Evolutionary conservation across 345 rosid genomes (phyloP).

Genomic region (Iberis pinnata): DNA sequence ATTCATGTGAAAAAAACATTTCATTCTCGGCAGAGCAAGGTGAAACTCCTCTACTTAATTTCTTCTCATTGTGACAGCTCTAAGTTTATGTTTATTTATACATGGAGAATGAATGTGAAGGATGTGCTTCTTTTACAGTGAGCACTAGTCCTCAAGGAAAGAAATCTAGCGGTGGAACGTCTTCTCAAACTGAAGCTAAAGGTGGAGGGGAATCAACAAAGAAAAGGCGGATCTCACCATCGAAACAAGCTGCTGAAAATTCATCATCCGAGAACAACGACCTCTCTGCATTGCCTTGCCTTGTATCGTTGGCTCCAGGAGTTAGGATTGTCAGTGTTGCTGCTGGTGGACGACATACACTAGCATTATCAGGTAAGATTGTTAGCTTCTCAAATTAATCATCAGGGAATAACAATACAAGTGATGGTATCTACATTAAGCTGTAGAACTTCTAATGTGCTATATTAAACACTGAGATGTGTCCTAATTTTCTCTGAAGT

Average conservation of each 20-base stretch:
- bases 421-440: constrained; percentile 21
- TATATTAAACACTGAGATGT: constrained; percentile 15
- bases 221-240: constrained; percentile 54
- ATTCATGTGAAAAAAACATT: constrained; percentile 48
- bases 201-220: constrained; percentile 60
- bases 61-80: no score
- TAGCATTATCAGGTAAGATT: constrained; percentile 76
- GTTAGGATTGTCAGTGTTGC: constrained; percentile 76
- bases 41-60: constrained; percentile 27
- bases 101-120: constrained; percentile 10
- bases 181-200: constrained; percentile 38
- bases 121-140: constrained; percentile 37
- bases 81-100: not conserved
- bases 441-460: constrained; percentile 9
- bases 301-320: constrained; percentile 79
- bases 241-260: constrained; percentile 72
- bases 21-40: constrained; percentile 64
- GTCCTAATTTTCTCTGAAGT: constrained; percentile 41
- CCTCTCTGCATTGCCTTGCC: constrained; percentile 79
- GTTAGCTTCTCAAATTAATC: not conserved
- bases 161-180: constrained; percentile 43
- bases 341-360: constrained; percentile 96
- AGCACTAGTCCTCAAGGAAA: constrained; percentile 54
- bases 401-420: no score
- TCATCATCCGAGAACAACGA: constrained; percentile 68